Evolutionary conservation across 805 yeast genomes (phyloP), one percentile per base, ranked within the genome.

Genomic region (Starmera caribaea): DNA sequence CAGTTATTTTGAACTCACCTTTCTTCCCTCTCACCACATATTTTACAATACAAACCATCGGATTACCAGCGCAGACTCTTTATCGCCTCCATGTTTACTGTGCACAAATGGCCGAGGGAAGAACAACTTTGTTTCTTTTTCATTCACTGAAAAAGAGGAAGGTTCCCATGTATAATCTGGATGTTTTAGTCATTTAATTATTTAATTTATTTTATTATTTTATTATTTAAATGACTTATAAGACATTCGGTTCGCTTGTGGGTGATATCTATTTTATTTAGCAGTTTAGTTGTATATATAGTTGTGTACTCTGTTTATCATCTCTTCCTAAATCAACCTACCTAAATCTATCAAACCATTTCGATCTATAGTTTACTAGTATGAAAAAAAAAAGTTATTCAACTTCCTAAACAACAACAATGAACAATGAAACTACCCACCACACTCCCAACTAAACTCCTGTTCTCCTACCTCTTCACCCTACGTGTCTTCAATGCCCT

Each of bases 401-500:
- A 29, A 29, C 31, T 8, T 12, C 14, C 5, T 15, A 31, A 31
- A 31, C 34, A n/a, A 15, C 16, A 31, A 31, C 12, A n/a, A 31
- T 6, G 5, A 26, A 32, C 24, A 14, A 21, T 21, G 15, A 24
- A 29, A 36, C 30, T 16, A 29, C 21, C 16, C 21, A 29, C 31
- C 9, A 4, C 34, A 15, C 26, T 21, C 2, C 26, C 26, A 21
- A 7, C 26, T 7, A 21, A 21, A 21, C 26, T 21, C 26, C 6
- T 52, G 8, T 36, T 58, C 4, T 52, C 53, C 16, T 52, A 53
- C 38, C 46, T 75, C 6, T 41, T 74, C 3, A 37, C 64, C 0
- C 46, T 71, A n/a, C 59, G 95, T 32, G 45, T 80, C 9, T 28
- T 73, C 50, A 87, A 88, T 58, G 74, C 94, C 0, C 53, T 83